Conservation (phyloP, 2,329 filamentous ascomycete species). For the Penicillium sumatraense region DNA sequence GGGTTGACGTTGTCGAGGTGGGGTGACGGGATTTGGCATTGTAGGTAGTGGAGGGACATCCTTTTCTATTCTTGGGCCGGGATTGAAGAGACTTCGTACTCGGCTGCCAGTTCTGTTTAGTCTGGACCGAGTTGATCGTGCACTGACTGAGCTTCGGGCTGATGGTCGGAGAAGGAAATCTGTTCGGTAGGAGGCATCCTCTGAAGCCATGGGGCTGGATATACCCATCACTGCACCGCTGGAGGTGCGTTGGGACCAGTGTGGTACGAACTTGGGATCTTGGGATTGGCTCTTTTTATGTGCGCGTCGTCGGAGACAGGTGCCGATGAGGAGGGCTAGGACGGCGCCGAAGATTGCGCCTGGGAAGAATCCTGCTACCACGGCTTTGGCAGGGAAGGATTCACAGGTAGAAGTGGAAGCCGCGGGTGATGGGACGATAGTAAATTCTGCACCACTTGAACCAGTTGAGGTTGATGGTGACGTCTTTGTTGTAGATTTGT, state of each 20-base stretch:
- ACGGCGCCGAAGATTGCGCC: conserved; percentile 53
- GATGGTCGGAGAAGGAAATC: conserved; percentile 46
- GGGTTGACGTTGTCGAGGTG: conserved; percentile 29
- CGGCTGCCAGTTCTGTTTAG: conserved; percentile 41
- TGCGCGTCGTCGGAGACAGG: conserved; percentile 37
- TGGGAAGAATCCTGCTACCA: conserved; percentile 53
- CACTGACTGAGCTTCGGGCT: conserved; percentile 27
- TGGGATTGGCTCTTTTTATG: conserved; percentile 26
- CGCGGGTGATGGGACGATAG: conserved; percentile 25
- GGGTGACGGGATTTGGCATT: conserved; percentile 26
- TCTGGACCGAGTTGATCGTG: conserved; percentile 39
- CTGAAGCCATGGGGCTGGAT: conserved; percentile 49
- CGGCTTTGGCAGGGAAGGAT: conserved; percentile 46
- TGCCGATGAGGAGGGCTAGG: conserved; percentile 57
- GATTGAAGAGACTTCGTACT: conserved; percentile 43
- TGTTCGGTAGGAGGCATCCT: conserved; percentile 47
- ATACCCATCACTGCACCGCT: conserved; percentile 42
- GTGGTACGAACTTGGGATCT: conserved; percentile 30
- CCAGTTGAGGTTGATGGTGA: conserved; percentile 12
- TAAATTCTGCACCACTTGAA: conserved; percentile 23
- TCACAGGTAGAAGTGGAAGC: conserved; percentile 34
- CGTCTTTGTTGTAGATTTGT: conserved; percentile 21
- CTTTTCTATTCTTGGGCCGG: conserved; percentile 24
- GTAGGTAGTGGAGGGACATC: conserved; percentile 25
- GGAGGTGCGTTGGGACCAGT: conserved; percentile 38